Evolutionary conservation across 345 rosid genomes (phyloP).

Genomic region (Populus deltoides): DNA sequence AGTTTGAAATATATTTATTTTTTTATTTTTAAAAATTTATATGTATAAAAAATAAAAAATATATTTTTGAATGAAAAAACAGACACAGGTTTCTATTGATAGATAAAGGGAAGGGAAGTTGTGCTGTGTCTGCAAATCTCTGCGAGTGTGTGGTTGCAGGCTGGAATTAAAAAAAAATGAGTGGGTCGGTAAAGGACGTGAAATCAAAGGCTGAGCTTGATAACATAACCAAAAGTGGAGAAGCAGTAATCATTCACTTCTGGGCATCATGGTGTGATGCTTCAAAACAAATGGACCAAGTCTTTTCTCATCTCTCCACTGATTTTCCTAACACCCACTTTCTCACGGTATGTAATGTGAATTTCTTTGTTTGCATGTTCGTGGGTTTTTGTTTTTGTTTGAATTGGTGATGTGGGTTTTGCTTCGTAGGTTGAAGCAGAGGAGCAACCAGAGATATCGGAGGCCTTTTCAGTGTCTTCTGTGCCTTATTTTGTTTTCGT

Average conservation of each 20-base stretch:
- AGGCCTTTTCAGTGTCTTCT: slow-evolving; percentile 76
- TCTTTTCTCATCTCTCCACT: slow-evolving; percentile 80
- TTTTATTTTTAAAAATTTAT: too few relatives aligned
- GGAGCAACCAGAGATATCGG: slow-evolving; percentile 89
- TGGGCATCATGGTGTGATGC: slow-evolving; percentile 99
- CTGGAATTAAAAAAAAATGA: slow-evolving; percentile 22
- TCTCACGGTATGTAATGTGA: slow-evolving; percentile 49
- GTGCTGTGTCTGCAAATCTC: neutral
- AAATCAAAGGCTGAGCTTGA: slow-evolving; percentile 80
- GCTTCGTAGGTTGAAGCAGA: slow-evolving; percentile 85
- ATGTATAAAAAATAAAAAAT: too few relatives aligned
- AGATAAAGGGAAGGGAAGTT: neutral
- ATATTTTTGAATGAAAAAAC: too few relatives aligned
- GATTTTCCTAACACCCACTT: slow-evolving; percentile 84
- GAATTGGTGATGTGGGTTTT: slow-evolving; percentile 4
- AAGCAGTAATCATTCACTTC: slow-evolving; percentile 66
- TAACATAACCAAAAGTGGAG: slow-evolving; percentile 46
- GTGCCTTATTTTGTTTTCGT: slow-evolving; percentile 85
- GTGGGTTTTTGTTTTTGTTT: too few relatives aligned
- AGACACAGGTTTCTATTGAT: neutral
- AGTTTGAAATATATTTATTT: too few relatives aligned
- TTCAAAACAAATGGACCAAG: slow-evolving; percentile 99
- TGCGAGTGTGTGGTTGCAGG: neutral
- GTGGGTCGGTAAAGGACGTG: slow-evolving; percentile 87
- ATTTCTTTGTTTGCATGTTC: neutral